Conservation (phyloP, 2,329 filamentous ascomycete genomes). For the Neofusicoccum sp. region DNA sequence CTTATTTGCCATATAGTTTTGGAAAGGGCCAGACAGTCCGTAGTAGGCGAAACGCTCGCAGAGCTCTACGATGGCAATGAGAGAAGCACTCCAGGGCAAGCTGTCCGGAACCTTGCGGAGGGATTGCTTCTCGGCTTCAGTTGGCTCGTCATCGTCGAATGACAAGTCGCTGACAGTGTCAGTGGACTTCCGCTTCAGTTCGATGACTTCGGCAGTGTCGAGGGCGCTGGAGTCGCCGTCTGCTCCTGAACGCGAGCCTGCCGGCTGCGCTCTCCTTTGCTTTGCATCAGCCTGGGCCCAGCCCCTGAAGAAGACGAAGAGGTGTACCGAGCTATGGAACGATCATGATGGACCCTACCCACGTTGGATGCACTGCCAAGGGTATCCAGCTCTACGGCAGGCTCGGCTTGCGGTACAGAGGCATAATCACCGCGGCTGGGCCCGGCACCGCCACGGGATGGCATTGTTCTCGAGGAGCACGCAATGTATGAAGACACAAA, state of each 20-base stretch:
- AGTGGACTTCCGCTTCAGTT: neutral
- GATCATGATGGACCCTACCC: neutral
- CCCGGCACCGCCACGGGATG: neutral
- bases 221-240: neutral
- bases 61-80: slow-evolving; percentile 51
- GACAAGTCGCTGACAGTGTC: slow-evolving; percentile 11
- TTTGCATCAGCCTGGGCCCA: neutral
- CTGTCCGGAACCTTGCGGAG: slow-evolving; percentile 48
- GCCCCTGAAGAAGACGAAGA: no score
- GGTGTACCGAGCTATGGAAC: neutral
- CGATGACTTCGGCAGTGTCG: neutral
- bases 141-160: slow-evolving; percentile 32
- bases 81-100: slow-evolving; percentile 46
- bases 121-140: slow-evolving; percentile 42
- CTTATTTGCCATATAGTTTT: slow-evolving; percentile 51
- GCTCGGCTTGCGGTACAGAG: slow-evolving; percentile 11
- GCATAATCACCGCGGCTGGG: slow-evolving; percentile 9
- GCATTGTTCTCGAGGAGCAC: neutral
- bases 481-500: neutral
- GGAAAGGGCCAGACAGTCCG: slow-evolving; percentile 46
- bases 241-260: neutral
- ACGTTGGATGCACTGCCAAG: neutral
- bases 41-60: slow-evolving; percentile 53
- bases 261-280: neutral
- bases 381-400: slow-evolving; percentile 3